A percentile compares a stretch with the other conserved stretches of the same genome.
Evolutionary conservation across 345 rosid species (phyloP).

Genomic region (Moringa oleifera): DNA sequence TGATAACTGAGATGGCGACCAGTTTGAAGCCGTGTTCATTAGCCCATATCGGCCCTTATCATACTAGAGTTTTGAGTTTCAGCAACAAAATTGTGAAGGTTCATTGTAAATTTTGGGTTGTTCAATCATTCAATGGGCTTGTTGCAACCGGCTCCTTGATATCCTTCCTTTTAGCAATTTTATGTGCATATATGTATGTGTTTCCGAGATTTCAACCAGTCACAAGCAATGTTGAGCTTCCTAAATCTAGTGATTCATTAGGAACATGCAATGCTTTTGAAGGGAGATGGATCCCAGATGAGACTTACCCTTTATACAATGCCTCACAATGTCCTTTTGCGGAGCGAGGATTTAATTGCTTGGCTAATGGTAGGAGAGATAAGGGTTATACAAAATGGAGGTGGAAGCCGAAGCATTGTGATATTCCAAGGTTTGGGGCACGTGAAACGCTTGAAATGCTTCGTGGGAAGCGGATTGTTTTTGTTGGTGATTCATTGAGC

Average conservation of each 20-base stretch:
- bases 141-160: constrained; percentile 29
- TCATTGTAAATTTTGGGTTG: constrained; percentile 30
- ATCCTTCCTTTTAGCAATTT: constrained; percentile 35
- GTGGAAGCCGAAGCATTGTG: constrained; percentile 70
- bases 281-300: constrained; percentile 59
- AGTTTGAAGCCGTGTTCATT: constrained; percentile 18
- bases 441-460: constrained; percentile 37
- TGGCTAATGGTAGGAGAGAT: constrained; percentile 64
- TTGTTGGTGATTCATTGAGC: constrained; percentile 68
- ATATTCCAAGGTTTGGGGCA: constrained; percentile 46
- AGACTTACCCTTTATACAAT: constrained; percentile 57
- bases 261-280: constrained; percentile 41
- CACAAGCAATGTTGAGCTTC: constrained; percentile 16
- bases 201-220: constrained; percentile 37
- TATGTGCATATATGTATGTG: constrained; percentile 35
- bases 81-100: constrained; percentile 23
- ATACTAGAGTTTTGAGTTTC: constrained; percentile 24
- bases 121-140: constrained; percentile 34
- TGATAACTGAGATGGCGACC: constrained; percentile 19
- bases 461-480: constrained; percentile 58
- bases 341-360: constrained; percentile 58
- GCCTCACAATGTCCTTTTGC: constrained; percentile 59
- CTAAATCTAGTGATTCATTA: constrained; percentile 18
- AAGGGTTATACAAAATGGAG: constrained; percentile 48
- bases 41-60: constrained; percentile 23